Evolutionary conservation across 306 rosid genomes (phyloP).

Genomic region (Adenanthera pavonina): DNA sequence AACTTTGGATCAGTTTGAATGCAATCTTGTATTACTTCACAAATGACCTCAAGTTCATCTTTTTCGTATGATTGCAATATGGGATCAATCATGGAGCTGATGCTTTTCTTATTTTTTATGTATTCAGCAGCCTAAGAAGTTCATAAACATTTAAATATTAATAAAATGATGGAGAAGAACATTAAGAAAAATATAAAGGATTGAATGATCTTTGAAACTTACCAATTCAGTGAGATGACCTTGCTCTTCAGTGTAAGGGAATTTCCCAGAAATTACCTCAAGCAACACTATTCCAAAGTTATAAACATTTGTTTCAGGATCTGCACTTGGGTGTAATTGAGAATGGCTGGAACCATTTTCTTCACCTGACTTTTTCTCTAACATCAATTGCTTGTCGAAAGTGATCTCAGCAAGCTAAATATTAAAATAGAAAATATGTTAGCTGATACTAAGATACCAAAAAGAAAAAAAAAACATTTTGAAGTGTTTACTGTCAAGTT

Average conservation of each 20-base stretch:
- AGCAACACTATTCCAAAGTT: conserved; percentile 76
- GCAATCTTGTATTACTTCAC: conserved; percentile 84
- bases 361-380: conserved; percentile 38
- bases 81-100: conserved; percentile 68
- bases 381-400: conserved; percentile 42
- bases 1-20: conserved; percentile 60
- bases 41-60: conserved; percentile 72
- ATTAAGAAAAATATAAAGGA: neutral
- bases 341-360: conserved; percentile 50
- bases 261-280: conserved; percentile 81
- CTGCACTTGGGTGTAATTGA: conserved; percentile 64
- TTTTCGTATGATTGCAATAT: conserved; percentile 67
- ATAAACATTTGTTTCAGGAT: conserved; percentile 79
- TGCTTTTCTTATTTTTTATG: conserved; percentile 64
- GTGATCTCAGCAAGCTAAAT: conserved; percentile 67
- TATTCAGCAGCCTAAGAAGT: conserved; percentile 68
- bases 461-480: neutral
- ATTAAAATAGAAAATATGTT: conserved; percentile 29
- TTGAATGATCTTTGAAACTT: conserved; percentile 35
- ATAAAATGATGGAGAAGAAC: neutral
- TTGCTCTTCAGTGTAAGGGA: conserved; percentile 68
- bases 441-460: neutral
- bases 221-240: conserved; percentile 81
- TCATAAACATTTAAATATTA: neutral
- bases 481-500: neutral